Evolutionary conservation across 208 protist species (phyloP), one percentile per base, ranked within the genome.

Genomic region (Acanthamoeba rhysodes): DNA sequence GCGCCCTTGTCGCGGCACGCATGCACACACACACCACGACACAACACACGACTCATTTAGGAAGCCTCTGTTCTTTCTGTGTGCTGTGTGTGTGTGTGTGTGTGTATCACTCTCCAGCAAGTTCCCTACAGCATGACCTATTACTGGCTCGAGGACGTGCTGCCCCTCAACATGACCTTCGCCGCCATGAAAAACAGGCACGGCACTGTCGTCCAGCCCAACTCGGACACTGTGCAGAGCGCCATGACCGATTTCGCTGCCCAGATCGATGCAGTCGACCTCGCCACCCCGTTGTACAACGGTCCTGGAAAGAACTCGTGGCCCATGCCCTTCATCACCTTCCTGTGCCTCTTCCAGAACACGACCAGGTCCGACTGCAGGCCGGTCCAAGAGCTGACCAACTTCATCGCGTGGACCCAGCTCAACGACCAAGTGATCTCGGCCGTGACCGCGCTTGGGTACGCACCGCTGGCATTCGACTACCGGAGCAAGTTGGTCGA

Each of bases 381-480:
- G 32, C 74, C 74, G 37, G 55, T 82, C 74, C 74, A 50, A 6
- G 74, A 24, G 74, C 74, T 82, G 10, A 82, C 74, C 74, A 82
- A 82, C 74, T 82, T 82, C 74, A 82, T 82, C 74, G 74, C 74
- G 0, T 82, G 74, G 74, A 82, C 74, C 2, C 74, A 82, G 74
- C 74, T 82, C 27, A 82, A 82, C 74, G 74, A 82, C 37, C 32
- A 82, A 12, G 74, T 82, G 37, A 82, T 82, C 45, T 14, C 74
- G 27, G 29, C 18, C 27, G 29, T 82, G 27, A 22, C 27, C 0
- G 4, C 0, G 37, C 74, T 82, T 0, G 74, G 74, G 37, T 82
- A 82, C 34, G 55, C 55, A 37, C 74, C 74, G 18, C 74, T 82
- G 0, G 74, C 74, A 20, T 82, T 82, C 37, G 74, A 82, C 20